Conservation (phyloP, 768 basidiomycete species). For the Collybiopsis luxurians region DNA sequence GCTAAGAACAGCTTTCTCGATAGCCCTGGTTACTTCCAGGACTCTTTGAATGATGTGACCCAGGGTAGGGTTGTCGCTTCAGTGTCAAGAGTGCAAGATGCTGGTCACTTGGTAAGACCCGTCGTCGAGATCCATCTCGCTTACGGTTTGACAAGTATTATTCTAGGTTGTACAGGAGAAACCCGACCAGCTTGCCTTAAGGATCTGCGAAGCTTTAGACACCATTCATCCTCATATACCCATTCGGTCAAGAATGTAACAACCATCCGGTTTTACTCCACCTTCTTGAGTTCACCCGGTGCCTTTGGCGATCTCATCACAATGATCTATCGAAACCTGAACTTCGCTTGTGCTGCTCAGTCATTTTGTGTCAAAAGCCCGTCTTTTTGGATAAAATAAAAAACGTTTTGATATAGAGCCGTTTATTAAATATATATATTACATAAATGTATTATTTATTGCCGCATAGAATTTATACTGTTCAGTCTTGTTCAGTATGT, state of each 20-base stretch:
- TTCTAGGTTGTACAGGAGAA: constrained; percentile 43
- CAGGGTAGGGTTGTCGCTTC: constrained; percentile 41
- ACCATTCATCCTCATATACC: constrained; percentile 15
- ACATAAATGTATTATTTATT: too few relatives aligned
- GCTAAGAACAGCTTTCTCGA: not conserved
- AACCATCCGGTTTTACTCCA: not conserved
- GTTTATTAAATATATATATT: too few relatives aligned
- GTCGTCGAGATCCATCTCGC: not conserved
- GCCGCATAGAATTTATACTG: too few relatives aligned
- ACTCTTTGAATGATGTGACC: constrained; percentile 37
- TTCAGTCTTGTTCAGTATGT: too few relatives aligned
- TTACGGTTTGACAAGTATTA: not conserved
- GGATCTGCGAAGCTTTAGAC: constrained; percentile 32
- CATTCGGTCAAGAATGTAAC: not conserved
- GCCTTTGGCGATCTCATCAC: too few relatives aligned
- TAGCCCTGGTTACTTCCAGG: constrained; percentile 43
- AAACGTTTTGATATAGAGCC: too few relatives aligned
- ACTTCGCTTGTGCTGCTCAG: too few relatives aligned
- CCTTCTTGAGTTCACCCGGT: too few relatives aligned
- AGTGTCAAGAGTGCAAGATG: constrained; percentile 37
- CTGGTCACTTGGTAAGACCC: constrained; percentile 43
- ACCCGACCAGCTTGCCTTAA: constrained; percentile 35
- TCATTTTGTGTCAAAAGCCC: too few relatives aligned
- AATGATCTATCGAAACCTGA: too few relatives aligned
- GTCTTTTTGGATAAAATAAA: too few relatives aligned